Conservation (phyloP, 2,329 filamentous ascomycete species). For the Colletotrichum sojae region DNA sequence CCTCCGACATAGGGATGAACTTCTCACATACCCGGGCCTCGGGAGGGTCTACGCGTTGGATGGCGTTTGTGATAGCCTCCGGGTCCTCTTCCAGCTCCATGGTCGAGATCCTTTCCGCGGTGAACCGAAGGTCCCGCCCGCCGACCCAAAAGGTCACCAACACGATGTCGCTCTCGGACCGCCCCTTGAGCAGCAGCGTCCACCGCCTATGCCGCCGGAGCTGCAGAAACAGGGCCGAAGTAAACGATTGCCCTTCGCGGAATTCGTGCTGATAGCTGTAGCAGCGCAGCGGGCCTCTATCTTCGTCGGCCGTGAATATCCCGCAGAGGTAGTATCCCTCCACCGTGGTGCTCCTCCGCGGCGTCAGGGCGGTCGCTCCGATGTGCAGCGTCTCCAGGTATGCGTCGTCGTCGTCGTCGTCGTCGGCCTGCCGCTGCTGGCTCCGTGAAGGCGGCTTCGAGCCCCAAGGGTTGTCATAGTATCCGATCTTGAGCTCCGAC, state of each 20-base stretch:
- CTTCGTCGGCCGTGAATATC: slow-evolving; percentile 20
- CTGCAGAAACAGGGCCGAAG: slow-evolving; percentile 17
- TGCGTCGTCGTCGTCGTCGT: no score
- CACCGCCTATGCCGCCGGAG: slow-evolving; percentile 10
- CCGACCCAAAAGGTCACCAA: slow-evolving; percentile 11
- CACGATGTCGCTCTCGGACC: slow-evolving; percentile 21
- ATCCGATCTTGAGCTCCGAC: no score
- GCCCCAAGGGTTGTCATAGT: no score
- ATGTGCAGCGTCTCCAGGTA: slow-evolving; percentile 10
- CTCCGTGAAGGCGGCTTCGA: no score
- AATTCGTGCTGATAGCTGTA: slow-evolving; percentile 28
- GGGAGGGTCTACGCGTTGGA: neutral
- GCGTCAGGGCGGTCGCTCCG: neutral
- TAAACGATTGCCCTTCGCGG: slow-evolving; percentile 8
- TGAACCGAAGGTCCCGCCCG: neutral
- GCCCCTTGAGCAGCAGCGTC: slow-evolving; percentile 17
- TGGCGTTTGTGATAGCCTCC: neutral
- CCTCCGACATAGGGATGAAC: slow-evolving; percentile 9
- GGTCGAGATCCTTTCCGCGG: neutral
- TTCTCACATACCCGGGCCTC: neutral
- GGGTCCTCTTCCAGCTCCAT: neutral
- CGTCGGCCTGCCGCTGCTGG: no score
- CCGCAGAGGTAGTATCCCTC: slow-evolving; percentile 8
- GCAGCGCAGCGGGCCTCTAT: slow-evolving; percentile 5
- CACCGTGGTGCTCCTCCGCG: neutral